A percentile compares a stretch with the other conserved stretches of the same genome.
Evolutionary conservation across 148 eudicot genomes (phyloP).

Genomic region (Cornus controversa): DNA sequence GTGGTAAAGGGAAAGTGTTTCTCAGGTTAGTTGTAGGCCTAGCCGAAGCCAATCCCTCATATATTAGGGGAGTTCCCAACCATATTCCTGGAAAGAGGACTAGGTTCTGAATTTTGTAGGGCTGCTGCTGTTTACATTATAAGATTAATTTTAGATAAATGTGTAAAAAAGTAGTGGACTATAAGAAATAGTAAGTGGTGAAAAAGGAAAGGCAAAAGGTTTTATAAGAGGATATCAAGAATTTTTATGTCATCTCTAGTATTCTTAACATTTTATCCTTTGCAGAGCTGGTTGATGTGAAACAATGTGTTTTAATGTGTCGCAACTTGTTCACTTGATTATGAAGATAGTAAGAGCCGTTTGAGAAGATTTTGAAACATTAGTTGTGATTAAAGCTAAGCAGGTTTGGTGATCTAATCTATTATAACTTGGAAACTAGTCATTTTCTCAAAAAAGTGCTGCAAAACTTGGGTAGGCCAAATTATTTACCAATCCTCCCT

Average conservation of each 20-base stretch:
- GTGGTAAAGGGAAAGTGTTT: background rate
- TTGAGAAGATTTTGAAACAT: too few relatives aligned
- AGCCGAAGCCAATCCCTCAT: background rate
- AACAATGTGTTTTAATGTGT: too few relatives aligned
- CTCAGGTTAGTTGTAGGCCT: background rate
- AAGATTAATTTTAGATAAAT: background rate
- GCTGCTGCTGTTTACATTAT: background rate
- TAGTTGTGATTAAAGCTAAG: too few relatives aligned
- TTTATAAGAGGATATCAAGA: background rate
- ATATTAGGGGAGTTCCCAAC: conserved; percentile 5
- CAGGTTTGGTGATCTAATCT: too few relatives aligned
- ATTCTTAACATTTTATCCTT: background rate
- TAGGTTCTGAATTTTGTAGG: conserved; percentile 12
- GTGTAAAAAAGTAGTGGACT: background rate
- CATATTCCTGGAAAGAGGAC: background rate
- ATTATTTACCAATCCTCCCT: too few relatives aligned
- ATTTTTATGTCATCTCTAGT: background rate
- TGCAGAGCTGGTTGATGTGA: too few relatives aligned
- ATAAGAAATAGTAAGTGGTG: background rate
- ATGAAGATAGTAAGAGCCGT: too few relatives aligned
- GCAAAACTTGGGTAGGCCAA: too few relatives aligned
- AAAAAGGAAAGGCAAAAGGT: background rate
- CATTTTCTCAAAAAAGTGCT: too few relatives aligned
- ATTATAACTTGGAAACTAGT: too few relatives aligned
- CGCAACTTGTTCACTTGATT: too few relatives aligned